phyloP scores from a whole-genome alignment of 2,329 filamentous ascomycete species.

The Karstenula rhodostoma region DNA sequence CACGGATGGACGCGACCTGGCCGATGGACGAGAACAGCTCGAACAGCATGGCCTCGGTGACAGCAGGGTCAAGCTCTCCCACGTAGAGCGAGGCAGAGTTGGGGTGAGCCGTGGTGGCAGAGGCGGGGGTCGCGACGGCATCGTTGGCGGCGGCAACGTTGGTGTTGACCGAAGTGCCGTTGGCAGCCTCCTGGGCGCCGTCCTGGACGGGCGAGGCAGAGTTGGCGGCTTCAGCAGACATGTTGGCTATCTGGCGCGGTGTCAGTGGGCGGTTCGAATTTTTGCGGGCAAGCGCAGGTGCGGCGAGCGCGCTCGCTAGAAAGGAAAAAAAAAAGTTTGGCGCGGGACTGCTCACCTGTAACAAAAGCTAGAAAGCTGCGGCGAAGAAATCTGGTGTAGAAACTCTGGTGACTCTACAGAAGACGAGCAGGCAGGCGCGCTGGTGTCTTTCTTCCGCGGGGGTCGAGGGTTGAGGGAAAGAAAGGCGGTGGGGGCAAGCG shows the following conservation, averaged over 20 bases:
- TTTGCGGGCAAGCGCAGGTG: slow-evolving; percentile 41
- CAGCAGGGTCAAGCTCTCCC: slow-evolving; percentile 95
- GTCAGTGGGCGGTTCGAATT: slow-evolving; percentile 36
- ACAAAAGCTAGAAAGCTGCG: slow-evolving; percentile 32
- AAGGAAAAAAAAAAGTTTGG: slow-evolving; percentile 38
- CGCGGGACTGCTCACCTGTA: slow-evolving; percentile 34
- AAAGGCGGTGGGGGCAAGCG: slow-evolving; percentile 37
- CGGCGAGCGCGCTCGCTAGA: slow-evolving; percentile 42
- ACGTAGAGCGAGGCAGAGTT: slow-evolving; percentile 99
- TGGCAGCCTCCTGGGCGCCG: slow-evolving; percentile 75
- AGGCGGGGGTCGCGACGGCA: slow-evolving; percentile 74
- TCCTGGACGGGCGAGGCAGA: slow-evolving; percentile 67
- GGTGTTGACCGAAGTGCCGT: slow-evolving; percentile 73
- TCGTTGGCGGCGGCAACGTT: slow-evolving; percentile 70
- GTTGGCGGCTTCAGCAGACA: slow-evolving; percentile 56
- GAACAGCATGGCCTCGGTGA: slow-evolving; percentile 99
- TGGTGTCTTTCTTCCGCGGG: slow-evolving; percentile 29
- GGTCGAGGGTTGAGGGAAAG: slow-evolving; percentile 31
- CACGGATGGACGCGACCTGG: slow-evolving; percentile 98
- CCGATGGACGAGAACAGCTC: slow-evolving; percentile 99
- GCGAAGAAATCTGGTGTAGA: slow-evolving; percentile 29
- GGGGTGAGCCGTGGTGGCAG: slow-evolving; percentile 78
- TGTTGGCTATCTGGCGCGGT: slow-evolving; percentile 38
- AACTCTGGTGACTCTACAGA: slow-evolving; percentile 26
- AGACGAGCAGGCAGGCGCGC: slow-evolving; percentile 31